A percentile compares a stretch with the other conserved stretches of the same genome.
phyloP scores from a whole-genome alignment of 2,329 filamentous ascomycete species.

The Corynespora cassiicola region DNA sequence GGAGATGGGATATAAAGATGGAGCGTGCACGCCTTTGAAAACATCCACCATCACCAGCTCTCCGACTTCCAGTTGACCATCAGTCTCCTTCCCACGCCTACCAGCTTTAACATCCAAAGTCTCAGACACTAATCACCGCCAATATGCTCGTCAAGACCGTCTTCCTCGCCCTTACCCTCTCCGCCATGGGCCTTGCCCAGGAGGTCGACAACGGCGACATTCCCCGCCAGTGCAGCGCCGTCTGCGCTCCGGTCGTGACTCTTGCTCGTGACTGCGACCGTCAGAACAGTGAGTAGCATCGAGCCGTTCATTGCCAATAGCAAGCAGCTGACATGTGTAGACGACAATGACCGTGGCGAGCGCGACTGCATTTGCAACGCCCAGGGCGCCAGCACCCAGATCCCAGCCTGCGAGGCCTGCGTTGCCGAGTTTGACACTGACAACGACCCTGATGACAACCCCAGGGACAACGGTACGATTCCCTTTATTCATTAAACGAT shows the following conservation, averaged over 20 bases:
- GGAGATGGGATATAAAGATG: too few species aligned
- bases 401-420: slow-evolving; percentile 40
- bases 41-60: too few species aligned
- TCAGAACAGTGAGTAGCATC: slow-evolving; percentile 18
- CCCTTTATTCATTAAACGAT: not conserved
- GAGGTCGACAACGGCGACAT: slow-evolving; percentile 40
- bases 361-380: slow-evolving; percentile 38
- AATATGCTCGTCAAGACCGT: slow-evolving; percentile 31
- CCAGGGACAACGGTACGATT: slow-evolving; percentile 26
- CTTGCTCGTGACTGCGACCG: slow-evolving; percentile 32
- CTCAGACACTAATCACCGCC: slow-evolving; percentile 1
- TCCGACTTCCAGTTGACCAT: too few species aligned
- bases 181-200: slow-evolving; percentile 26
- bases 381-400: slow-evolving; percentile 24
- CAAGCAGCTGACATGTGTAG: not conserved
- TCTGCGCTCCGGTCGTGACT: slow-evolving; percentile 32
- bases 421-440: slow-evolving; percentile 31
- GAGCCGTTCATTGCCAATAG: not conserved
- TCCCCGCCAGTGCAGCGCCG: slow-evolving; percentile 31
- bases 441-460: slow-evolving; percentile 11
- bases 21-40: too few species aligned
- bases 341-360: slow-evolving; percentile 29
- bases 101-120: too few species aligned
- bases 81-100: too few species aligned
- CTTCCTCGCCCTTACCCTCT: slow-evolving; percentile 29